A percentile compares a stretch with the other conserved stretches of the same genome.
Evolutionary conservation across 192 early-diverging fungal genomes (phyloP).

Genomic region (Chytriomyces confervae): DNA sequence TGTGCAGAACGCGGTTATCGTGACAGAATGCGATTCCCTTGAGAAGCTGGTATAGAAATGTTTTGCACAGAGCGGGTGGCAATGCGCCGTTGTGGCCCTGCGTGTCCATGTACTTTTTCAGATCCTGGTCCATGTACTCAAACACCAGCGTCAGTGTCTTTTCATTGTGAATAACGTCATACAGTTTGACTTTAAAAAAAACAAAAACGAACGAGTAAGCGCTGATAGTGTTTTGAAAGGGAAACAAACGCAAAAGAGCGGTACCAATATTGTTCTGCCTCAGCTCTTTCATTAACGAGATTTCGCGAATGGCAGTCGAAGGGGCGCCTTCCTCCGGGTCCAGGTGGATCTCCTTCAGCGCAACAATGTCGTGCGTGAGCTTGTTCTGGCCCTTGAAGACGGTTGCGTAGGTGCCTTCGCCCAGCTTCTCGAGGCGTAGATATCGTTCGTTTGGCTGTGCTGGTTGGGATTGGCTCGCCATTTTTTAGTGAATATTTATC

Average conservation of each 20-base stretch:
- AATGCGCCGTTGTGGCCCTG: slow-evolving; percentile 73
- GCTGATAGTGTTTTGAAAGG: background rate
- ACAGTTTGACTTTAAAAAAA: slow-evolving; percentile 64
- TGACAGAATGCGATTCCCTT: slow-evolving; percentile 97
- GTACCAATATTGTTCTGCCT: slow-evolving; percentile 71
- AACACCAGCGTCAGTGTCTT: slow-evolving; percentile 98
- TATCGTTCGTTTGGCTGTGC: slow-evolving; percentile 38
- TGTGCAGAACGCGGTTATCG: slow-evolving; percentile 89
- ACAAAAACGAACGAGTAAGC: slow-evolving; percentile 4
- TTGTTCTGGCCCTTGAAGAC: slow-evolving; percentile 99
- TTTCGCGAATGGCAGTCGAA: slow-evolving; percentile 79
- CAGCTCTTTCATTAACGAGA: slow-evolving; percentile 81
- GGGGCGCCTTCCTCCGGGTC: slow-evolving; percentile 61
- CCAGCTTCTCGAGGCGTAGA: slow-evolving; percentile 51
- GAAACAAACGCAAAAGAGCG: background rate
- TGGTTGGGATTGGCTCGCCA: too few relatives aligned
- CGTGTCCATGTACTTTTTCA: slow-evolving; percentile 97
- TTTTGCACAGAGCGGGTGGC: slow-evolving; percentile 70
- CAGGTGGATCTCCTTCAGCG: slow-evolving; percentile 81
- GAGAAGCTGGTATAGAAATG: slow-evolving; percentile 94
- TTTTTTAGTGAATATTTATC: too few relatives aligned
- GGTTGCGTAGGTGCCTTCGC: slow-evolving; percentile 88
- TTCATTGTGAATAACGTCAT: slow-evolving; percentile 97
- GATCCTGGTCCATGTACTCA: slow-evolving; percentile 98
- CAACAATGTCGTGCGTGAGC: slow-evolving; percentile 92